A percentile compares a stretch with the other conserved stretches of the same genome.
These are phyloP conservation scores for Trichophyton schoenleinii DNA, from an alignment of 2,329 filamentous ascomycete genomes.

Conservation along the genomic window DNA sequence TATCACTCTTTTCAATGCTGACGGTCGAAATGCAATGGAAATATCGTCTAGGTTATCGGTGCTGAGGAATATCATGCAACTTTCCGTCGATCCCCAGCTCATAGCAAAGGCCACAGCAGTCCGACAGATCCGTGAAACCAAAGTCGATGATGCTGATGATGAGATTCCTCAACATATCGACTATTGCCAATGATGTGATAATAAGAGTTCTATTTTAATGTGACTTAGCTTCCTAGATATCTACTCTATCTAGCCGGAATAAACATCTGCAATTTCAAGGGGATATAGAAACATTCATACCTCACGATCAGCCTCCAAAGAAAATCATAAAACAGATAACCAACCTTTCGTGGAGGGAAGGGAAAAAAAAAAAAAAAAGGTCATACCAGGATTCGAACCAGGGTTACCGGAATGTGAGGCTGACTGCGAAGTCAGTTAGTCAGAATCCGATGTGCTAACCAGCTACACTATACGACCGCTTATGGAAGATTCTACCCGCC, in stretches of 20 bases:
- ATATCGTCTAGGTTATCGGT: background rate
- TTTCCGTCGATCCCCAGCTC: background rate
- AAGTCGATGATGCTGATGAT: background rate
- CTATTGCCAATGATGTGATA: too few species aligned
- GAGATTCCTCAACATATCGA: too few species aligned
- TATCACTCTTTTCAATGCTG: background rate
- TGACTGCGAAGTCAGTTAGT: background rate
- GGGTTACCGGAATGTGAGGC: background rate
- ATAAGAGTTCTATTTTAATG: too few species aligned
- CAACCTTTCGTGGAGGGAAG: background rate
- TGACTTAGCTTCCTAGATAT: too few species aligned
- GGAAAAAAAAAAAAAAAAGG: background rate
- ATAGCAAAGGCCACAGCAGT: background rate
- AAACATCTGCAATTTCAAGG: too few species aligned
- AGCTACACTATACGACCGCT: slow-evolving; percentile 1
- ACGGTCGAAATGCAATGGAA: background rate
- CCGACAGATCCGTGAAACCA: background rate
- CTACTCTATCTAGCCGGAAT: too few species aligned
- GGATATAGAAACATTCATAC: too few species aligned
- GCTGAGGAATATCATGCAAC: background rate
- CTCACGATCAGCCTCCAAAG: background rate
- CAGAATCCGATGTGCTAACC: slow-evolving; percentile 4
- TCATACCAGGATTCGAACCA: slow-evolving; percentile 4
- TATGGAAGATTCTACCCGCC: background rate
- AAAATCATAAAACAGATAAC: too few species aligned